Percentiles rank a stretch among this genome's conserved stretches.
These are phyloP conservation scores for Thielaviopsis punctulata DNA, from an alignment of 2,329 filamentous ascomycete species.

Conservation along the genomic window DNA sequence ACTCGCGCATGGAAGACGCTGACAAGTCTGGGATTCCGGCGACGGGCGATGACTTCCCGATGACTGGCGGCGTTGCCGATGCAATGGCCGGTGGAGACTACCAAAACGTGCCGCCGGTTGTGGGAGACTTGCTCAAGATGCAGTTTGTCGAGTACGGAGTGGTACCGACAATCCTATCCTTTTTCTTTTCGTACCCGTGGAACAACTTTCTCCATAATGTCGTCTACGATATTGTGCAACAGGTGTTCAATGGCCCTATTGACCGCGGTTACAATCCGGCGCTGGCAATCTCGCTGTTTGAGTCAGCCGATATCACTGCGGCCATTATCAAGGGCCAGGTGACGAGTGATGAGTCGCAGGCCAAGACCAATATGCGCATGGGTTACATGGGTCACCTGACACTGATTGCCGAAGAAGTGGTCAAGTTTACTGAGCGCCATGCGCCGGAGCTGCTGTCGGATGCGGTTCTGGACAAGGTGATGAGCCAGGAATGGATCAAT, in stretches of 20 bases:
- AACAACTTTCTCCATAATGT: conserved; percentile 99
- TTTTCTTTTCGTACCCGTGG: conserved; percentile 98
- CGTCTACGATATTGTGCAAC: conserved; percentile 95
- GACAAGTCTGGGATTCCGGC: background rate
- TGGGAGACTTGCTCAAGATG: conserved; percentile 88
- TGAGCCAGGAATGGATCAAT: conserved; percentile 78
- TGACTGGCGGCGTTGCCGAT: background rate
- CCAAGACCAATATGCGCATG: conserved; percentile 70
- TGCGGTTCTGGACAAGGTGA: conserved; percentile 70
- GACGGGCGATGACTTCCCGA: conserved; percentile 1
- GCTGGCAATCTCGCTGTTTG: conserved; percentile 82
- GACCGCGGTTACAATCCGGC: conserved; percentile 84
- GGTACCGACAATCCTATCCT: conserved; percentile 90
- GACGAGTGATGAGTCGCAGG: conserved; percentile 71
- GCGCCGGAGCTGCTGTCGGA: conserved; percentile 75
- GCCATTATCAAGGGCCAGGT: conserved; percentile 84
- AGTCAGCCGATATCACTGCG: conserved; percentile 73
- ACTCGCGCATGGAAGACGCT: conserved; percentile 4
- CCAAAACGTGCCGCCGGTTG: conserved; percentile 39
- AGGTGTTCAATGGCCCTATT: conserved; percentile 98
- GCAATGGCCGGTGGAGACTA: background rate
- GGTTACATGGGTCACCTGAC: conserved; percentile 98
- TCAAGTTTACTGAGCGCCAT: conserved; percentile 93
- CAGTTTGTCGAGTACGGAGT: conserved; percentile 91
- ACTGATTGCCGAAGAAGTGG: conserved; percentile 91